Evolutionary conservation across 768 basidiomycete genomes (phyloP), one percentile per base, ranked within the genome.

Genomic region (Termitomyces sp.): DNA sequence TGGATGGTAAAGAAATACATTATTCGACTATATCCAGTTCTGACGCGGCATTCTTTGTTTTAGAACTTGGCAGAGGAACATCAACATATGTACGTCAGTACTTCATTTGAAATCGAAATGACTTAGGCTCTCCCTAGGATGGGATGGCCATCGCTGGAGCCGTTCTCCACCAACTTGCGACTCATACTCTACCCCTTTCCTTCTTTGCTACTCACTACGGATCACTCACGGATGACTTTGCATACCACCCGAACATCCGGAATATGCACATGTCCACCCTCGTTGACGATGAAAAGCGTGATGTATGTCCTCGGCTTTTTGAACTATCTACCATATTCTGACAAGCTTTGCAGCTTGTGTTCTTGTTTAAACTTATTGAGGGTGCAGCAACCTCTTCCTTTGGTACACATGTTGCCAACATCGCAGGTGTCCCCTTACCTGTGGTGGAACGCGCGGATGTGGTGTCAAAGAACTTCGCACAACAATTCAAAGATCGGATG

Each of bases 151-250:
- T 98, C 60, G 96, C 97, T 42, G 91, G 89, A 52, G 91, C 96
- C 10, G 97, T 98, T 13, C 70, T 98, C 18, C 97, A 99, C 67
- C 85, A 96, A 65, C 80, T 99, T 15, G 93, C 97, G 1, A 97
- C 95, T 0, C 91, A 92, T 63, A 94, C 92, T 0, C 74, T 97
- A 5, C 88, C 95, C 11, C 73, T 98, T 25, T 88, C 91, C 2
- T 97, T 98, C 76, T 99, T 99, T 64, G 96, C 97, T 33, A 99
- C 97, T 0, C 97, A 99, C 70, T 99, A 98, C 61, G 94, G 94
- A 3, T 91, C 94, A 1, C 77, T 98, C 40, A 97, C 96, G 7
- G 92, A 97, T 62, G 96, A 98, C 66, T 98, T 89, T 67, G 80
- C 81, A 2, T 92, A 93, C 62, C 92, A 95, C 65, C 89, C 91